Evolutionary conservation across 1,284 basidiomycete species (phyloP).

Genomic region (Sparassis latifolia): DNA sequence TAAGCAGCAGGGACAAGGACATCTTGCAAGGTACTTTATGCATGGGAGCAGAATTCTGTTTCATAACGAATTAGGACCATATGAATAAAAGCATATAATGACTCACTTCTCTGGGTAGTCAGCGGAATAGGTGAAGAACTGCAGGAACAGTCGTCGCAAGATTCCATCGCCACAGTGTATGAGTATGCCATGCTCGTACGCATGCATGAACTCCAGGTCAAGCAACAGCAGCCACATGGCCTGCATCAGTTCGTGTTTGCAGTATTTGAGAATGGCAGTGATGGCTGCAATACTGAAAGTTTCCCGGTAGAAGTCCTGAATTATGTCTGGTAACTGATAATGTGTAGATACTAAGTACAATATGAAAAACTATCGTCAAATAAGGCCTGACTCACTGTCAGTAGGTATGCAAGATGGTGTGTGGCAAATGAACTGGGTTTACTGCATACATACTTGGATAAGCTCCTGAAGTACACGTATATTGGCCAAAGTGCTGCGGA

Average conservation of each 20-base stretch:
- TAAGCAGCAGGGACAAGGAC: constrained; percentile 26
- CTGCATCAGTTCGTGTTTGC: constrained; percentile 20
- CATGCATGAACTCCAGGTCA: constrained; percentile 19
- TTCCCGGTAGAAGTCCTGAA: neutral
- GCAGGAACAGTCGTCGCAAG: constrained; percentile 9
- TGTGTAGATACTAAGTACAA: neutral
- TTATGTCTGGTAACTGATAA: neutral
- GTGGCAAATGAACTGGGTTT: constrained; percentile 8
- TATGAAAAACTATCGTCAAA: neutral
- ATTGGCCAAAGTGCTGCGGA: constrained; percentile 7
- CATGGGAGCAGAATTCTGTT: constrained; percentile 12
- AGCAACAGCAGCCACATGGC: constrained; percentile 15
- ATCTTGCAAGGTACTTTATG: constrained; percentile 9
- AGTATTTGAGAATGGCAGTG: constrained; percentile 10
- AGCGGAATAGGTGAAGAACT: constrained; percentile 16
- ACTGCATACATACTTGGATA: constrained; percentile 16
- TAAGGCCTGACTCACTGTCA: constrained; percentile 16
- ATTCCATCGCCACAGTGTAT: constrained; percentile 14
- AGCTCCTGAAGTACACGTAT: constrained; percentile 11
- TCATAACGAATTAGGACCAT: neutral
- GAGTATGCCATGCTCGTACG: constrained; percentile 21
- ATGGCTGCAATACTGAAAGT: neutral
- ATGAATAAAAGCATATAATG: neutral
- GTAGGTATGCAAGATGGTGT: constrained; percentile 25
- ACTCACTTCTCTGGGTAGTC: constrained; percentile 27